Conservation (phyloP, 2,329 filamentous ascomycete species). For the Rutstroemia sp. region DNA sequence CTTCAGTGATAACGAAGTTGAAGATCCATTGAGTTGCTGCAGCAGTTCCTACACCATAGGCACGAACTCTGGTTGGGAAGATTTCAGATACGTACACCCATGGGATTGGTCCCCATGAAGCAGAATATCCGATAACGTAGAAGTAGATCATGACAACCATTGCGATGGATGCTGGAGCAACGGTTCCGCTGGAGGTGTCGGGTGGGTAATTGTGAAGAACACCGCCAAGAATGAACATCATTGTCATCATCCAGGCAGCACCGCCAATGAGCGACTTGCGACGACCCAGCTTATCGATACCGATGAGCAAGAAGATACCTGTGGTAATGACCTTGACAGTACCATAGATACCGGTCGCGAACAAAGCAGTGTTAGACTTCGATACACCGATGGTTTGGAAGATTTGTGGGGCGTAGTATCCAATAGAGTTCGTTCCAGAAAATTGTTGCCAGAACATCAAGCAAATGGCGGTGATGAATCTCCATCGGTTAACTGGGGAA, state of each 20-base stretch:
- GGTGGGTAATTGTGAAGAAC: constrained; percentile 39
- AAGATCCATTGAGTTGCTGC: constrained; percentile 66
- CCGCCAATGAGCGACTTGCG: constrained; percentile 41
- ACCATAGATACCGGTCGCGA: constrained; percentile 66
- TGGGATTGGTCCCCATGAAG: constrained; percentile 44
- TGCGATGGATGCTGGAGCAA: constrained; percentile 38
- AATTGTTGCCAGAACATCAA: constrained; percentile 40
- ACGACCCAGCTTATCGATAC: constrained; percentile 41
- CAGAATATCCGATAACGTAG: constrained; percentile 37
- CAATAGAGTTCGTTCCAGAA: constrained; percentile 19
- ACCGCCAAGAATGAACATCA: constrained; percentile 45
- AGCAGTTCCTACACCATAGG: constrained; percentile 54
- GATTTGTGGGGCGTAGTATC: constrained; percentile 39
- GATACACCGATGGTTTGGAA: constrained; percentile 57
- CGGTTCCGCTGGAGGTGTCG: not conserved
- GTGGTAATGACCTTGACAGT: constrained; percentile 60
- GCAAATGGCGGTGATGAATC: constrained; percentile 34
- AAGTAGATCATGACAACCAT: constrained; percentile 25
- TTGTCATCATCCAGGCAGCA: constrained; percentile 41
- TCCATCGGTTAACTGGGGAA: constrained; percentile 30
- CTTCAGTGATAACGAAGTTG: constrained; percentile 45
- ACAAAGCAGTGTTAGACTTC: constrained; percentile 49
- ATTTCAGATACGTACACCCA: constrained; percentile 46
- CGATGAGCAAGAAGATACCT: constrained; percentile 42
- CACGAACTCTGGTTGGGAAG: constrained; percentile 40